A percentile compares a stretch with the other conserved stretches of the same genome.
Evolutionary conservation across 2,329 filamentous ascomycete species (phyloP).

Genomic region (Penicillium sp.): DNA sequence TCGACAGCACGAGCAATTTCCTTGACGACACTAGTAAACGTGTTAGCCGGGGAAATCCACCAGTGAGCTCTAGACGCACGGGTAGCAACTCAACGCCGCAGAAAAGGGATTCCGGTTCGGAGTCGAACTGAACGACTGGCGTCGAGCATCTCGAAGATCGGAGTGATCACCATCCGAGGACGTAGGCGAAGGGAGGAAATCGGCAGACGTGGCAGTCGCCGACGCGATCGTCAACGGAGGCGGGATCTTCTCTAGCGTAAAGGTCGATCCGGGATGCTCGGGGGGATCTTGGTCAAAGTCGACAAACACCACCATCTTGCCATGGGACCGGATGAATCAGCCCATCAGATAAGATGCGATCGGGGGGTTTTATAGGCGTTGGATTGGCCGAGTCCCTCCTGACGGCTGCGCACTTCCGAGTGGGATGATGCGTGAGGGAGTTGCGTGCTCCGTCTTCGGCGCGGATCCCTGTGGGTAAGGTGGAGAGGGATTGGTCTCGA

Average conservation of each 20-base stretch:
- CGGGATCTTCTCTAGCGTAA: conserved; percentile 16
- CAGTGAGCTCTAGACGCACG: conserved; percentile 33
- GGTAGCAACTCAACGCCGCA: conserved; percentile 45
- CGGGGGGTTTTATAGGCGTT: conserved; percentile 9
- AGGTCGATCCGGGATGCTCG: conserved; percentile 19
- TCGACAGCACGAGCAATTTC: conserved; percentile 73
- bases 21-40: conserved; percentile 60
- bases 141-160: background rate
- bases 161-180: conserved; percentile 8
- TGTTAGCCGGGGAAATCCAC: background rate
- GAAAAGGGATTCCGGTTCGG: conserved; percentile 36
- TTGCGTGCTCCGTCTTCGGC: conserved; percentile 24
- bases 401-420: conserved; percentile 15
- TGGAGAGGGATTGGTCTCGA: too few relatives aligned
- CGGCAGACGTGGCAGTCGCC: conserved; percentile 6
- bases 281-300: conserved; percentile 40
- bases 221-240: conserved; percentile 4
- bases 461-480: too few relatives aligned
- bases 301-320: conserved; percentile 44
- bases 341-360: conserved; percentile 21
- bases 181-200: conserved; percentile 10
- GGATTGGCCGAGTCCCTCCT: conserved; percentile 7
- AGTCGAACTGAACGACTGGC: background rate
- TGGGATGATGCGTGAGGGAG: conserved; percentile 28
- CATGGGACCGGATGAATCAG: conserved; percentile 21